Evolutionary conservation across 78 protist species (phyloP).

Genomic region (Dictyostelium capitatum): DNA sequence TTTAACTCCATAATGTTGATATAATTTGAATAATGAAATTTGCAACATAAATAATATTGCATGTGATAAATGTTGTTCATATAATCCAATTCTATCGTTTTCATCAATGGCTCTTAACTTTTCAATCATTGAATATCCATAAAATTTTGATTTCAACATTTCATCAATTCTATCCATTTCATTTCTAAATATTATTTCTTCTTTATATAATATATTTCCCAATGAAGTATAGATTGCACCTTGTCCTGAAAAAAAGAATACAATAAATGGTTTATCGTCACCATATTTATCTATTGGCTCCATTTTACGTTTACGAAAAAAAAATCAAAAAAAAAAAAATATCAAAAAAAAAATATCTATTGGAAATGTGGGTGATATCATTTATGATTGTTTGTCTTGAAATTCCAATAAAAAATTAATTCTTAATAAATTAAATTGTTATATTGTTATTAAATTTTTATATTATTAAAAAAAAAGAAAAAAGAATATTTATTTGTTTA

Average conservation of each 20-base stretch:
- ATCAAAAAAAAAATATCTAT: no score
- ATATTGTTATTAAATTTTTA: no score
- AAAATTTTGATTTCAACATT: not conserved
- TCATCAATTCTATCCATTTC: not conserved
- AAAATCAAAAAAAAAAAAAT: no score
- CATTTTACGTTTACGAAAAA: no score
- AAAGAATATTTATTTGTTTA: no score
- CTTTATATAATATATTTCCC: not conserved
- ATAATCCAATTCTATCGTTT: not conserved
- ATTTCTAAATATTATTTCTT: not conserved
- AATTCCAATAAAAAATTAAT: no score
- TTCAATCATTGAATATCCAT: not conserved
- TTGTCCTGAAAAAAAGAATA: conserved; percentile 4
- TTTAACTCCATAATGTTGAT: conserved; percentile 13
- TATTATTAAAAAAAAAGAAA: no score
- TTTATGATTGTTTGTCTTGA: no score
- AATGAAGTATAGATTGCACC: not conserved
- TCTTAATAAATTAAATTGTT: no score
- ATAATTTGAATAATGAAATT: conserved; percentile 40
- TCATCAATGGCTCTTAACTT: not conserved
- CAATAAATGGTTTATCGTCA: not conserved
- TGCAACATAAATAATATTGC: conserved; percentile 42
- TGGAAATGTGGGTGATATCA: no score
- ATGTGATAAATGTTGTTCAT: conserved; percentile 24
- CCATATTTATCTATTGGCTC: no score